phyloP scores from a whole-genome alignment of 2,329 filamentous ascomycete genomes.

The Westerdykella ornata region DNA sequence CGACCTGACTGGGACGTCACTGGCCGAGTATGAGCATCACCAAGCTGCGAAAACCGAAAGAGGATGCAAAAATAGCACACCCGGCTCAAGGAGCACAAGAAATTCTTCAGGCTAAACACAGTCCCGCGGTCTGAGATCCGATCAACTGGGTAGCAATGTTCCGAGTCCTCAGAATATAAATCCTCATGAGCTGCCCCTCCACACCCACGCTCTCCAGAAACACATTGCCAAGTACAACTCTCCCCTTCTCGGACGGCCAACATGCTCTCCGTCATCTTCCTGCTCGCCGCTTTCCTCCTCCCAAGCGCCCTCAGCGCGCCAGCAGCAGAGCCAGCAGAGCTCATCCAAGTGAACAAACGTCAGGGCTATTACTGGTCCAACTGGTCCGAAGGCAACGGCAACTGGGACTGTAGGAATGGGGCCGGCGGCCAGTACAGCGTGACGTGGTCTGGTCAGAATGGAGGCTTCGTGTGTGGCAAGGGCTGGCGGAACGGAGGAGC shows the following conservation, averaged over 20 bases:
- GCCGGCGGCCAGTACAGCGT: neutral
- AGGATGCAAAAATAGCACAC: too few relatives aligned
- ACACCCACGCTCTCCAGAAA: neutral
- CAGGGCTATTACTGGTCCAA: constrained; percentile 1
- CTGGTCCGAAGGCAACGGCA: constrained; percentile 2
- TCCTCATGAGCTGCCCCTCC: neutral
- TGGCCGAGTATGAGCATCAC: too few relatives aligned
- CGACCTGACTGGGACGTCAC: too few relatives aligned
- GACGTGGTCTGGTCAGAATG: constrained; percentile 1
- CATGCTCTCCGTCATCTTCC: neutral
- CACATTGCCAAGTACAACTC: neutral
- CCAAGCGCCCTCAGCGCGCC: neutral
- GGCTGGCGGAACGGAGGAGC: constrained; percentile 1
- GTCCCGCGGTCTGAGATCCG: too few relatives aligned
- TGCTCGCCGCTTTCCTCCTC: neutral
- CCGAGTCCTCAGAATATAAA: too few relatives aligned
- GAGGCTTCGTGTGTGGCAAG: constrained; percentile 2
- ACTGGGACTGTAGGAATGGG: neutral
- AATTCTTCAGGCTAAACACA: too few relatives aligned
- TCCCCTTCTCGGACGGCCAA: neutral
- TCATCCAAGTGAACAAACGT: neutral
- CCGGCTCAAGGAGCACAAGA: too few relatives aligned
- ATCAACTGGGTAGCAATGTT: too few relatives aligned
- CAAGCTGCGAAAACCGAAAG: too few relatives aligned
- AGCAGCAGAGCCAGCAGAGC: neutral